Percentiles rank a stretch among this genome's conserved stretches.
Conservation (phyloP, 768 basidiomycete species). For the Serendipita vermifera region DNA sequence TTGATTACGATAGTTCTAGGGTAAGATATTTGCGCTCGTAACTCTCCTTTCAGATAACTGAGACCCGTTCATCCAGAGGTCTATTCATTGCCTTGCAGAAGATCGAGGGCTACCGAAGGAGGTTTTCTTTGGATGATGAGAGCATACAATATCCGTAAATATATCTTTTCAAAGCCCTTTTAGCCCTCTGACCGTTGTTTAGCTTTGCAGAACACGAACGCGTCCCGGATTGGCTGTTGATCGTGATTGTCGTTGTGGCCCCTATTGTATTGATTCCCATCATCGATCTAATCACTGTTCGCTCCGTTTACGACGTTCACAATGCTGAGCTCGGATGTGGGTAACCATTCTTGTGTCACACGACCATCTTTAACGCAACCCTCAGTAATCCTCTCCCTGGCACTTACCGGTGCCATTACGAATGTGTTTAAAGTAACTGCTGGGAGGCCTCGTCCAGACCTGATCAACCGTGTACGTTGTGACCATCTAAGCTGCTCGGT, state of each 20-base stretch:
- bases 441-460: constrained; percentile 79
- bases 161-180: no score
- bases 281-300: constrained; percentile 57
- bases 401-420: constrained; percentile 68
- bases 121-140: constrained; percentile 59
- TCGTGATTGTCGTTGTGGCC: constrained; percentile 33
- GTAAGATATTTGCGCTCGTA: no score
- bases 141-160: constrained; percentile 20
- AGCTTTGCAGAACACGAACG: constrained; percentile 65
- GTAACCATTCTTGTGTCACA: no score
- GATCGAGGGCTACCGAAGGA: constrained; percentile 59
- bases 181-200: no score
- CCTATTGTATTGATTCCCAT: constrained; percentile 58
- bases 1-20: constrained; percentile 49
- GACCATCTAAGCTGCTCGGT: no score
- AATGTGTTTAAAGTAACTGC: constrained; percentile 78
- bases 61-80: constrained; percentile 32
- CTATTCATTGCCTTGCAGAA: constrained; percentile 49
- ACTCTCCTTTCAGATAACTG: no score
- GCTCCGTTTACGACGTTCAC: constrained; percentile 86
- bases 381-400: constrained; percentile 59
- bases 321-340: constrained; percentile 35
- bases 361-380: no score
- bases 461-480: constrained; percentile 51
- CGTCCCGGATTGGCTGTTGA: constrained; percentile 39